Conservation (phyloP, 495 filamentous ascomycete genomes). For the Penicillium cinerascens region DNA sequence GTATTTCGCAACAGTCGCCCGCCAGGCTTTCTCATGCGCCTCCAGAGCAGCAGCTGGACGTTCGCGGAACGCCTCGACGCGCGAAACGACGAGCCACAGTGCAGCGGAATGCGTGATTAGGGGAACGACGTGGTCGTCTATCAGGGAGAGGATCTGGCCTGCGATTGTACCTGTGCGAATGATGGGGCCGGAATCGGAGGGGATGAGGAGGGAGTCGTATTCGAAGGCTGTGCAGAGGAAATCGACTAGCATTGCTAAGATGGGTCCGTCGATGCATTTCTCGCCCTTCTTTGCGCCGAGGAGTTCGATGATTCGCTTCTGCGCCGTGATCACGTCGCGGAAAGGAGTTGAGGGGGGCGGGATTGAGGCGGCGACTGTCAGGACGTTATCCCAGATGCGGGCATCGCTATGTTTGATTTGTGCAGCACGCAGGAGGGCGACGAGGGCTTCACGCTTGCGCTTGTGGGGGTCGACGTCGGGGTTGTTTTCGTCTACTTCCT, state of each 20-base stretch:
- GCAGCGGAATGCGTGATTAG: constrained; percentile 75
- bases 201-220: constrained; percentile 36
- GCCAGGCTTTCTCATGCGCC: constrained; percentile 86
- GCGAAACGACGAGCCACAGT: constrained; percentile 70
- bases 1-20: constrained; percentile 55
- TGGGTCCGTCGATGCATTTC: constrained; percentile 67
- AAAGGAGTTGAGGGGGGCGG: constrained; percentile 68
- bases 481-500: constrained; percentile 25
- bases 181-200: constrained; percentile 21
- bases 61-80: constrained; percentile 65
- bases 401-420: constrained; percentile 74
- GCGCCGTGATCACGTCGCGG: constrained; percentile 66
- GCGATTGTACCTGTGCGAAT: constrained; percentile 44
- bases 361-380: constrained; percentile 76
- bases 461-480: constrained; percentile 51
- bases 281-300: constrained; percentile 66
- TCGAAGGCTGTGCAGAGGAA: constrained; percentile 58
- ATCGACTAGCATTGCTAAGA: constrained; percentile 66
- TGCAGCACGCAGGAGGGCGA: constrained; percentile 80
- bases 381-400: constrained; percentile 93
- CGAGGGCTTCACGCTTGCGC: constrained; percentile 68
- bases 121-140: constrained; percentile 69
- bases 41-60: constrained; percentile 69
- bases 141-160: constrained; percentile 61
- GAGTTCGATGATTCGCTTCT: constrained; percentile 71